phyloP scores from a whole-genome alignment of 2,329 filamentous ascomycete species.

The Myriosclerotinia curreyana region DNA sequence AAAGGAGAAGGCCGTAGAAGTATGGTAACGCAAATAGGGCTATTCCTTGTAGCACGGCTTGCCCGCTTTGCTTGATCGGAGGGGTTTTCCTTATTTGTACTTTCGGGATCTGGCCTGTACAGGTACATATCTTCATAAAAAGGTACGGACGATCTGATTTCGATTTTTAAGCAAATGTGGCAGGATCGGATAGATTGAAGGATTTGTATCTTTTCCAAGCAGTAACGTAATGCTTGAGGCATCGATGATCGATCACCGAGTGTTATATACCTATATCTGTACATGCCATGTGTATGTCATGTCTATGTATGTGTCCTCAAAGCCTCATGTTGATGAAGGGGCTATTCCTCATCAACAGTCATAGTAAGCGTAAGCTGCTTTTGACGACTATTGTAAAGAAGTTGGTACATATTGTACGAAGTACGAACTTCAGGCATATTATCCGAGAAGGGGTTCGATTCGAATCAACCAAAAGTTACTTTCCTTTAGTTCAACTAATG shows the following conservation, averaged over 20 bases:
- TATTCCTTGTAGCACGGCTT: constrained; percentile 3
- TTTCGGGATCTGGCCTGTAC: neutral
- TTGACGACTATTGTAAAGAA: neutral
- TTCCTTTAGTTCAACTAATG: neutral
- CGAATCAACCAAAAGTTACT: neutral
- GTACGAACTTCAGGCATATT: neutral
- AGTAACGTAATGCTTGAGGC: constrained; percentile 14
- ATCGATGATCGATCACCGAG: constrained; percentile 3
- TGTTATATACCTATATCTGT: neutral
- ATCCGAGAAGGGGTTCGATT: neutral
- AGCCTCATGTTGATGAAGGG: neutral
- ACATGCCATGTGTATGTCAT: neutral
- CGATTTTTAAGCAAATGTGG: constrained; percentile 12
- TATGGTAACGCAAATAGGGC: neutral
- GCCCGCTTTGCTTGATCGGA: constrained; percentile 4
- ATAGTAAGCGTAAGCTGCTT: constrained; percentile 15
- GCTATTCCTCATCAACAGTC: neutral
- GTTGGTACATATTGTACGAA: too few relatives aligned
- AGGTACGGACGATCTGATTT: constrained; percentile 1
- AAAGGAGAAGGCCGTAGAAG: neutral
- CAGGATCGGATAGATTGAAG: constrained; percentile 12
- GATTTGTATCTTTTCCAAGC: neutral
- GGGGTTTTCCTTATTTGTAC: neutral
- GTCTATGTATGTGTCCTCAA: neutral
- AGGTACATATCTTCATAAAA: constrained; percentile 1